Conservation (phyloP, 768 basidiomycete species). For the Solioccasus polychromus region DNA sequence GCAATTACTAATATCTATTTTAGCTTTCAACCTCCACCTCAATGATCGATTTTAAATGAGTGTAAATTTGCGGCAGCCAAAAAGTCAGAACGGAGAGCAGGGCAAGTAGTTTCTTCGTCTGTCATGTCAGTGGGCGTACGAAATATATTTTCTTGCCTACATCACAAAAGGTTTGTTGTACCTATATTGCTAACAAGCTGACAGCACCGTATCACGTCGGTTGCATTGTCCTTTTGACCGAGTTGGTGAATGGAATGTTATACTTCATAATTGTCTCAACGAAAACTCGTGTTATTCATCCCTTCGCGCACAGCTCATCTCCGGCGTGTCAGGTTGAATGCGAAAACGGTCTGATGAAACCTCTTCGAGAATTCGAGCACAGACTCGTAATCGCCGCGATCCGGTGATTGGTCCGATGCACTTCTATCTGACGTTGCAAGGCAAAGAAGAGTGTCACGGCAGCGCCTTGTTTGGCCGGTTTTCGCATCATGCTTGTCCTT, state of each 20-base stretch:
- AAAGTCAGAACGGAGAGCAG: slow-evolving; percentile 24
- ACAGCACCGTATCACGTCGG: slow-evolving; percentile 21
- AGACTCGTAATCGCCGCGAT: slow-evolving; percentile 26
- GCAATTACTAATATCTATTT: slow-evolving; percentile 4
- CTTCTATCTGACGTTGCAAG: slow-evolving; percentile 30
- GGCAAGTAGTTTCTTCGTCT: slow-evolving; percentile 23
- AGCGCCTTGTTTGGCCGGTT: slow-evolving; percentile 23
- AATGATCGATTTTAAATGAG: slow-evolving; percentile 24
- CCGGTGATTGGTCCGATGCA: slow-evolving; percentile 21
- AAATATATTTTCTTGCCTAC: slow-evolving; percentile 25
- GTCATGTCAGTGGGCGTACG: slow-evolving; percentile 19
- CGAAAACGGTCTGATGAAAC: slow-evolving; percentile 26
- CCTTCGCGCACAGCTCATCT: slow-evolving; percentile 22
- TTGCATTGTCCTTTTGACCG: slow-evolving; percentile 19
- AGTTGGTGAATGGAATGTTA: slow-evolving; percentile 21
- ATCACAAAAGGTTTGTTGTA: slow-evolving; percentile 29
- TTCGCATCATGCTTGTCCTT: slow-evolving; percentile 27
- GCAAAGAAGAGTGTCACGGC: slow-evolving; percentile 25
- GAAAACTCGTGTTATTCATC: slow-evolving; percentile 19
- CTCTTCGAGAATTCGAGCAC: slow-evolving; percentile 27
- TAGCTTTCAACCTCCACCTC: slow-evolving; percentile 51
- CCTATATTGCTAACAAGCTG: slow-evolving; percentile 23
- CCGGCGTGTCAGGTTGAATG: slow-evolving; percentile 20
- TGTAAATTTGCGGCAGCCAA: slow-evolving; percentile 12
- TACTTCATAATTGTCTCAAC: slow-evolving; percentile 8